Evolutionary conservation across 2,329 filamentous ascomycete species (phyloP).

Genomic region (Pezizomycotina sp.): DNA sequence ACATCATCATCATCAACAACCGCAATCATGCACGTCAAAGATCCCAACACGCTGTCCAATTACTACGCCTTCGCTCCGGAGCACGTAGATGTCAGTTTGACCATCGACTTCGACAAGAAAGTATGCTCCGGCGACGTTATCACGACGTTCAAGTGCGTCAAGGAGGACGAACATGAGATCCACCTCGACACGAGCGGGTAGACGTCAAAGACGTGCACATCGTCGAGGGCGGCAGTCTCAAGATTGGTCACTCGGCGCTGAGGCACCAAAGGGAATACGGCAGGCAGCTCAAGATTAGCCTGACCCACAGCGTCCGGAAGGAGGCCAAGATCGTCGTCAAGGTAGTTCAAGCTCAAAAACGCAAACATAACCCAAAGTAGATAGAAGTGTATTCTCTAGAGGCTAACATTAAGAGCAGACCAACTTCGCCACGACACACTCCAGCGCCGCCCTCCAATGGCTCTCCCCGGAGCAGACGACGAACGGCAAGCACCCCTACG

Average conservation of each 20-base stretch:
- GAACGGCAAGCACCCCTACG: slow-evolving; percentile 90
- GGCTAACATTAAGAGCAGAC: slow-evolving; percentile 34
- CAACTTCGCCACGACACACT: slow-evolving; percentile 60
- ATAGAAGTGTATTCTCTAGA: slow-evolving; percentile 1
- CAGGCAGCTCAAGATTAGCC: slow-evolving; percentile 48
- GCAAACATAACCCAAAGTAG: slow-evolving; percentile 33
- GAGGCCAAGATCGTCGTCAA: slow-evolving; percentile 8
- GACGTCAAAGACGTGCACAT: slow-evolving; percentile 56
- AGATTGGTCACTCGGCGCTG: slow-evolving; percentile 46
- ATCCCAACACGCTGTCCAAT: slow-evolving; percentile 83
- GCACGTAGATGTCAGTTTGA: slow-evolving; percentile 67
- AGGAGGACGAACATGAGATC: slow-evolving; percentile 50
- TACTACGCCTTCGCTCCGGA: slow-evolving; percentile 74
- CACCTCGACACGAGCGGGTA: slow-evolving; percentile 78
- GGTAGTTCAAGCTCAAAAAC: slow-evolving; percentile 34
- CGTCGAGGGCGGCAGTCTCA: slow-evolving; percentile 52
- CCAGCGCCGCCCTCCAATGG: slow-evolving; percentile 91
- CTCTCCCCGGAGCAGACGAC: slow-evolving; percentile 82
- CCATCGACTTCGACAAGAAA: slow-evolving; percentile 69
- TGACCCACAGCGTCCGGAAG: slow-evolving; percentile 37
- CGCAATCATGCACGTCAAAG: slow-evolving; percentile 34
- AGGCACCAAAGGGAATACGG: slow-evolving; percentile 37
- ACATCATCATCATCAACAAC: neutral
- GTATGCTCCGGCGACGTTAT: slow-evolving; percentile 59
- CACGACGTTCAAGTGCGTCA: slow-evolving; percentile 57